These are phyloP conservation scores for Phytophthora kernoviae DNA, from an alignment of 352 stramenopile genomes.

Conservation along the genomic window DNA sequence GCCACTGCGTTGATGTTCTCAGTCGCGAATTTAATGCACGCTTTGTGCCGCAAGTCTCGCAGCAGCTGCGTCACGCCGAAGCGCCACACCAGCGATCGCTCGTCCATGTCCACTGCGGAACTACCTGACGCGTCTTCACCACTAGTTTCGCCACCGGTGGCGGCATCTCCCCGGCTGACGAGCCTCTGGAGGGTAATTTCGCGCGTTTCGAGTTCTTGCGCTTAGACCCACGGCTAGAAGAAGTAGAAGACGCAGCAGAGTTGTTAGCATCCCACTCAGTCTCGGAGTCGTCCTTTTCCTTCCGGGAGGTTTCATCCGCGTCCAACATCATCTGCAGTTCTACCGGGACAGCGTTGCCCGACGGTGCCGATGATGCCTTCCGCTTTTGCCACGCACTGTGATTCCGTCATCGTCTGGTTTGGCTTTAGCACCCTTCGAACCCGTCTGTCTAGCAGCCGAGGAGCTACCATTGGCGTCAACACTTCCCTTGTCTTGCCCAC, in stretches of 20 bases:
- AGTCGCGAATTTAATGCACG: slow-evolving; percentile 79
- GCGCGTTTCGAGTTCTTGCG: slow-evolving; percentile 77
- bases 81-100: slow-evolving; percentile 83
- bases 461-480: slow-evolving; percentile 13
- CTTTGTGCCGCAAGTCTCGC: slow-evolving; percentile 78
- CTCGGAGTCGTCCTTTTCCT: slow-evolving; percentile 59
- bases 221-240: slow-evolving; percentile 42
- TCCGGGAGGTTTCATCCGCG: slow-evolving; percentile 58
- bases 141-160: slow-evolving; percentile 31
- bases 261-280: slow-evolving; percentile 61
- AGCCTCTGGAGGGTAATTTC: slow-evolving; percentile 77
- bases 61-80: slow-evolving; percentile 79
- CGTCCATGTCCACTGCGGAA: slow-evolving; percentile 41
- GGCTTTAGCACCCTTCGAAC: slow-evolving; percentile 12
- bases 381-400: slow-evolving; percentile 80
- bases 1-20: slow-evolving; percentile 89
- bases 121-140: slow-evolving; percentile 34
- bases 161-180: slow-evolving; percentile 17
- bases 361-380: slow-evolving; percentile 26
- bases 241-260: slow-evolving; percentile 30
- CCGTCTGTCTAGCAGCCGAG: slow-evolving; percentile 7
- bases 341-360: slow-evolving; percentile 64
- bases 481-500: slow-evolving; percentile 43
- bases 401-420: slow-evolving; percentile 63
- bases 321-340: slow-evolving; percentile 89